Evolutionary conservation across 306 rosid genomes (phyloP).

Genomic region (Lablab purpureus): DNA sequence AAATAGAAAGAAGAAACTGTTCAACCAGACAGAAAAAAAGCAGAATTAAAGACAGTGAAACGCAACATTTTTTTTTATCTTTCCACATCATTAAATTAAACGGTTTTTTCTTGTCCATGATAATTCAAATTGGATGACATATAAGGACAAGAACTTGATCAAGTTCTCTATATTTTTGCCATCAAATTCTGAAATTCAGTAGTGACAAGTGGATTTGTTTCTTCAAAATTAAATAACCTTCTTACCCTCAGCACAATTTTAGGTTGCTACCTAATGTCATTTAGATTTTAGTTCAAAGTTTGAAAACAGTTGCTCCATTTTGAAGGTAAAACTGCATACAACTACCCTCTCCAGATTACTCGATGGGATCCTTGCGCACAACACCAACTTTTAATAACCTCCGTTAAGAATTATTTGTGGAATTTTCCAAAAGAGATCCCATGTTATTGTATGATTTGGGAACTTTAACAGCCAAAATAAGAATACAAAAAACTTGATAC

Average conservation of each 20-base stretch:
- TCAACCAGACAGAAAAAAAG: conserved; percentile 34
- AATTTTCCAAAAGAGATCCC: background rate
- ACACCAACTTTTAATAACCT: background rate
- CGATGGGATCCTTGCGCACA: background rate
- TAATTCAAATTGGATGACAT: background rate
- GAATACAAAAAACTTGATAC: background rate
- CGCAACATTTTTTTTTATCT: background rate
- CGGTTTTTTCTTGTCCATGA: background rate
- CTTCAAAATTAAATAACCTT: background rate
- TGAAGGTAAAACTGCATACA: background rate
- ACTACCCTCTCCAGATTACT: background rate
- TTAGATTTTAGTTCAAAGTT: background rate
- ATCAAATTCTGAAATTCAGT: background rate
- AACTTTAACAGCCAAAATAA: background rate
- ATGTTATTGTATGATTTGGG: background rate
- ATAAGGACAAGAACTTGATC: background rate
- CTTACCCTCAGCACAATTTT: background rate
- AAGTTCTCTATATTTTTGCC: background rate
- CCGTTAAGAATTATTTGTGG: background rate
- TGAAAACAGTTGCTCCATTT: background rate
- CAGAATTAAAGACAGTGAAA: background rate
- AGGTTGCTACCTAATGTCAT: background rate
- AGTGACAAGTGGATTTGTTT: background rate
- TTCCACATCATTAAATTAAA: background rate
- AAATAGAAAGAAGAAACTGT: conserved; percentile 58